These are phyloP conservation scores for Blastomyces parvus DNA, from an alignment of 2,329 filamentous ascomycete species.

Conservation along the genomic window DNA sequence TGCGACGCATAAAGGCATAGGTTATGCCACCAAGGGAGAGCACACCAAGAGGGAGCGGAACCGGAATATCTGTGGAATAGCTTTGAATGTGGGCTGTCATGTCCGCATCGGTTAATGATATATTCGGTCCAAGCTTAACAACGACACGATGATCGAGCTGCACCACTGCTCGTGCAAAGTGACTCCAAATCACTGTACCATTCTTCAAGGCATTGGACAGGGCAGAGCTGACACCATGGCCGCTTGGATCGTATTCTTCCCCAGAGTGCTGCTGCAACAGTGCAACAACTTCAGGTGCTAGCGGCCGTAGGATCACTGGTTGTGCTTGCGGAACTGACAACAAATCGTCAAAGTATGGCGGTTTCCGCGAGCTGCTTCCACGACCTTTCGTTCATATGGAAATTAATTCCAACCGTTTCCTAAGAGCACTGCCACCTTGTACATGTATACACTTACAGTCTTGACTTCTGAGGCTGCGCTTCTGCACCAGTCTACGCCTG, in stretches of 20 bases:
- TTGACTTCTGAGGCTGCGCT: conserved; percentile 11
- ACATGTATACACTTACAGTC: background rate
- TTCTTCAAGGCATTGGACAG: conserved; percentile 7
- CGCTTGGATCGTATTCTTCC: background rate
- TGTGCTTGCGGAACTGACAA: conserved; percentile 5
- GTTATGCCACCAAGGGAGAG: conserved; percentile 4
- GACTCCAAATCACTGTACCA: conserved; percentile 9
- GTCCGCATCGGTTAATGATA: conserved; percentile 7
- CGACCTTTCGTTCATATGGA: background rate
- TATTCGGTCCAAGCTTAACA: conserved; percentile 11
- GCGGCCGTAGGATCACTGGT: conserved; percentile 9
- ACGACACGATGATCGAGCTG: conserved; percentile 10
- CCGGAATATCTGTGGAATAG: conserved; percentile 7
- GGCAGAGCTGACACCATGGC: conserved; percentile 1
- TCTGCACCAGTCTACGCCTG: conserved; percentile 6
- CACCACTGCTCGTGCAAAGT: conserved; percentile 10
- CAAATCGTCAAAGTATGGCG: background rate
- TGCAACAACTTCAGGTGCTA: conserved; percentile 12
- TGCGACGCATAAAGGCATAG: conserved; percentile 8
- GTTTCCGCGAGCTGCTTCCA: conserved; percentile 7
- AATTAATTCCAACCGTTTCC: background rate
- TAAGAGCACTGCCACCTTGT: too few species aligned
- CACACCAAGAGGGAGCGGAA: conserved; percentile 6
- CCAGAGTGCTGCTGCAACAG: conserved; percentile 11
- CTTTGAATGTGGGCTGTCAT: conserved; percentile 8